A percentile compares a stretch with the other conserved stretches of the same genome.
Conservation (phyloP, 2,329 filamentous ascomycete species). For the Paraphaeosphaeria minitans region DNA sequence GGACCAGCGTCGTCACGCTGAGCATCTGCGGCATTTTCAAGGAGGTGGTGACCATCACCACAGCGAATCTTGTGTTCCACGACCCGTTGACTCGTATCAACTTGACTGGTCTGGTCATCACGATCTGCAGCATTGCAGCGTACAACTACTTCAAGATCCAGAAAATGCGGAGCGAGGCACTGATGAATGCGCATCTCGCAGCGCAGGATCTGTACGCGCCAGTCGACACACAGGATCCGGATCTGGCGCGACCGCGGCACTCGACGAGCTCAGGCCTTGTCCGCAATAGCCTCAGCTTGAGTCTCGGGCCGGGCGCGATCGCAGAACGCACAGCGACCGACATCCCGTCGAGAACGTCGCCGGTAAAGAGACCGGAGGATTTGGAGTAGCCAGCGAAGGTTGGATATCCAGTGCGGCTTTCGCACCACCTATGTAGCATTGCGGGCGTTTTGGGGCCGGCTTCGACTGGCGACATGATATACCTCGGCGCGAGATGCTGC, state of each 20-base stretch:
- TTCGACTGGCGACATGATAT: constrained; percentile 9
- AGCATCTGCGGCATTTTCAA: constrained; percentile 99
- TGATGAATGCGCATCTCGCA: constrained; percentile 52
- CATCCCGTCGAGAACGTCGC: constrained; percentile 42
- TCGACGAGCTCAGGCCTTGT: constrained; percentile 39
- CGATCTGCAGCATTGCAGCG: constrained; percentile 80
- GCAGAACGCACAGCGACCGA: constrained; percentile 26
- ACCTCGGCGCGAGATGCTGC: constrained; percentile 4
- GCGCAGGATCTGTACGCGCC: constrained; percentile 48
- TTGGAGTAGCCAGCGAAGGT: constrained; percentile 37
- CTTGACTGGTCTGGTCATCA: constrained; percentile 83
- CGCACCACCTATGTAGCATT: neutral
- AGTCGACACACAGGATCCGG: constrained; percentile 39
- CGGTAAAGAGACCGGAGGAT: constrained; percentile 54
- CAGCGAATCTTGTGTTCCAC: constrained; percentile 85
- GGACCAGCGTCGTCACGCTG: constrained; percentile 92
- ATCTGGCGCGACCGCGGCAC: constrained; percentile 23
- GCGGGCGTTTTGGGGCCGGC: constrained; percentile 1
- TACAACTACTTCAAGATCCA: constrained; percentile 96
- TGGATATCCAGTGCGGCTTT: neutral
- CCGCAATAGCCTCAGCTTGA: constrained; percentile 40
- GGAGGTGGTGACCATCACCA: constrained; percentile 93
- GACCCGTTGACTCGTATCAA: constrained; percentile 89
- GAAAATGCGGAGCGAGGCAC: constrained; percentile 82
- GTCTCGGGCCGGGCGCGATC: constrained; percentile 37